A percentile compares a stretch with the other conserved stretches of the same genome.
phyloP scores from a whole-genome alignment of 2,329 filamentous ascomycete genomes.

The Penicillium janthinellum region DNA sequence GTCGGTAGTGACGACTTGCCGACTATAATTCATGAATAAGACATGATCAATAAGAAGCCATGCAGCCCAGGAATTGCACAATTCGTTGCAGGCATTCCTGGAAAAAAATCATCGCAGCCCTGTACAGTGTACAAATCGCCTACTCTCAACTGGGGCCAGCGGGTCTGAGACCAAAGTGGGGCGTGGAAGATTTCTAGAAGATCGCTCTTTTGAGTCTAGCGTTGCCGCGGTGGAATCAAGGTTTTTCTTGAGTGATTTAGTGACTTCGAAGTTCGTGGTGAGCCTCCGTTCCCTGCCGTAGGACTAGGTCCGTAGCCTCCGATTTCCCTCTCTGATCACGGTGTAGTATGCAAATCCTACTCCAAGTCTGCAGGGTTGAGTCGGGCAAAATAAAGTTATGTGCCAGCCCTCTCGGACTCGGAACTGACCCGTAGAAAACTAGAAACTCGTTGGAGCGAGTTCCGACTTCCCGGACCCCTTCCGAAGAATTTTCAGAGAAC shows the following conservation, averaged over 20 bases:
- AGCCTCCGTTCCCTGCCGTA: background rate
- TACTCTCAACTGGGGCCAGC: background rate
- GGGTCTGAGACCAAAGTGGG: conserved; percentile 1
- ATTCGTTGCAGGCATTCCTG: background rate
- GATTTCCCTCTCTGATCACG: background rate
- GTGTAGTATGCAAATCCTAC: too few relatives aligned
- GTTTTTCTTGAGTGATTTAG: background rate
- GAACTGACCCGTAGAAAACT: background rate
- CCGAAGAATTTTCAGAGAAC: background rate
- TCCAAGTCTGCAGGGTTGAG: too few relatives aligned
- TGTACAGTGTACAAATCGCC: background rate
- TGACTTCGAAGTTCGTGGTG: background rate
- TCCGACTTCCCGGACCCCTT: background rate
- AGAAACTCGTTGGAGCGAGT: background rate
- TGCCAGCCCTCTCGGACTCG: background rate
- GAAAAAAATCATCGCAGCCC: background rate
- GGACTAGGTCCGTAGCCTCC: background rate
- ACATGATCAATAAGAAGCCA: background rate
- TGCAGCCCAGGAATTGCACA: background rate
- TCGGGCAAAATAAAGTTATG: background rate
- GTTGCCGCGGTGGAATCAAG: background rate
- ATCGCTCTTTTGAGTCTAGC: background rate
- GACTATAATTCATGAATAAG: background rate
- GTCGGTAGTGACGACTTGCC: background rate
- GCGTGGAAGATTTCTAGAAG: conserved; percentile 3